Base-by-base conservation (phyloP, 2,329 filamentous ascomycete genomes). In the Anthostomella pinea region DNA sequence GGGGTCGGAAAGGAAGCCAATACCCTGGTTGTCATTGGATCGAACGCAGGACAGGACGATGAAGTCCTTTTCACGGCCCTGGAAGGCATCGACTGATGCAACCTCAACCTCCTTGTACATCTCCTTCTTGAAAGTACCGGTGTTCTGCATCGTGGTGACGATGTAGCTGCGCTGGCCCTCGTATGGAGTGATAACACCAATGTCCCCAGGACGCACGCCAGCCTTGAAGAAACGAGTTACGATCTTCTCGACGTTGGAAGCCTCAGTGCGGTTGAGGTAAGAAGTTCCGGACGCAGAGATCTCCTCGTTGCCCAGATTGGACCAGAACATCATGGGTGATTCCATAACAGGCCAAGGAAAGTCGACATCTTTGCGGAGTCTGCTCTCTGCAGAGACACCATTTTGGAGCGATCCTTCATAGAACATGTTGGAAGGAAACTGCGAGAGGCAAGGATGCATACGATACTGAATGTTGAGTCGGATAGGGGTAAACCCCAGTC, bases 271-370 rank as follows among this genome's bases (percentile, higher is more conserved):
- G 65, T 98, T 98, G 50, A 98, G 83, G 59, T 98, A 98, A 3
- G 91, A 97, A 3, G 93, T 98, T 57, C 93, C 93, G 17, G 90
- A 96, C 1, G 93, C 93, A 6, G 91, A 96, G 33, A 98, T 98
- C 64, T 98, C 93, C 64, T 98, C 93, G 42, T 94, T 95, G 42
- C 93, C 93, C 37, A 96, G 72, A 60, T 98, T 98, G 17, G 89
- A 95, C 93, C 93, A 98, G 69, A 98, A 98, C 93, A 97, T 97
- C 93, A 98, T 98, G 3, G 93, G 93, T 52, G 83, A 88, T 60
- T 97, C 91, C 14, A 74, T 79, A 19, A 95, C 87, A 3, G 93
- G 93, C 93, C 93, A 98, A 9, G 93, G 93, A 62, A 98, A 98
- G 63, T 98, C 93, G 18, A 98, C 88, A 54, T 98, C 91, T 49